Evolutionary conservation across 345 rosid genomes (phyloP).

Genomic region (Eucalyptus erythrocorys): DNA sequence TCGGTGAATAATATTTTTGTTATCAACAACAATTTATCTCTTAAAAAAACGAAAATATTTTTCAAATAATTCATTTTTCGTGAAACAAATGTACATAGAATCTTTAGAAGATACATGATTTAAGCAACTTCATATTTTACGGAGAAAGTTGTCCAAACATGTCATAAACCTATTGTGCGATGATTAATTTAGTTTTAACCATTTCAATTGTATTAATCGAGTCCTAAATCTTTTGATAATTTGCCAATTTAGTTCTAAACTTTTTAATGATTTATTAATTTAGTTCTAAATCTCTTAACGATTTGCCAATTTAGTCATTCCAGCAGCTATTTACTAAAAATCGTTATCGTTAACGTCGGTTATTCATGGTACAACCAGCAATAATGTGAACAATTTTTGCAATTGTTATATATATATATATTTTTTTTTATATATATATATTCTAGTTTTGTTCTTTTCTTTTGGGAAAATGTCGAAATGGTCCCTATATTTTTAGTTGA

Average conservation of each 20-base stretch:
- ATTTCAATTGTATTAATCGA: background rate
- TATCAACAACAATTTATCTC: background rate
- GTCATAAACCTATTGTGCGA: too few species aligned
- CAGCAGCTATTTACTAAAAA: accelerated
- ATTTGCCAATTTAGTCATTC: background rate
- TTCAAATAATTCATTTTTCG: accelerated
- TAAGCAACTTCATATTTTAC: background rate
- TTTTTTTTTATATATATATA: too few species aligned
- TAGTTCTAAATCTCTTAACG: accelerated
- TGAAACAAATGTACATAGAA: background rate
- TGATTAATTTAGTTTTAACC: accelerated
- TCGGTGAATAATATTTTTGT: background rate
- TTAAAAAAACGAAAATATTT: background rate
- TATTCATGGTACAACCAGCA: accelerated
- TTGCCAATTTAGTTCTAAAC: accelerated
- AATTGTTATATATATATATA: too few species aligned
- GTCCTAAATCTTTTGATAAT: accelerated
- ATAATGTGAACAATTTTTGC: background rate
- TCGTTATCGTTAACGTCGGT: accelerated
- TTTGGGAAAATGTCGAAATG: too few species aligned
- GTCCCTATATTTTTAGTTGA: too few species aligned
- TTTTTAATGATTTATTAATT: too few species aligned
- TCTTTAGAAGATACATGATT: background rate
- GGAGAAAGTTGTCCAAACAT: too few species aligned
- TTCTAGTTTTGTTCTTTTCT: too few species aligned